Conservation (phyloP, 768 basidiomycete genomes). For the Tephrocybe sp. region DNA sequence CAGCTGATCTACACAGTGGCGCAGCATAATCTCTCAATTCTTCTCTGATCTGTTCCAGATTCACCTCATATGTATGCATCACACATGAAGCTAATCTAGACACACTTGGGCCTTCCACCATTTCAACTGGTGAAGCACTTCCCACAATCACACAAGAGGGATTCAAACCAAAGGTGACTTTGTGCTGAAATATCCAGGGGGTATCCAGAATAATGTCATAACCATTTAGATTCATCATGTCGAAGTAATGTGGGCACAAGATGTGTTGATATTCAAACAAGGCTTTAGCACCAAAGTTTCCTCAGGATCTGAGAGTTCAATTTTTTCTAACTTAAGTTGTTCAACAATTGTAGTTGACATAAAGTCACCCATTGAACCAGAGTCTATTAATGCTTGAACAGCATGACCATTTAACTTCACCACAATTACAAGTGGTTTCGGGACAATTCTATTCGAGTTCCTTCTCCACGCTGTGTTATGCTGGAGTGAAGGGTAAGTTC, state of each 20-base stretch:
- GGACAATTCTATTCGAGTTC: not conserved
- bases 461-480: not conserved
- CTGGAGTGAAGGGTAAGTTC: not conserved
- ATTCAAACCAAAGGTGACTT: not conserved
- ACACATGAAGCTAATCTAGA: conserved; percentile 8
- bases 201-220: conserved; percentile 30
- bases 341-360: not conserved
- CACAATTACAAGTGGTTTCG: not conserved
- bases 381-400: not conserved
- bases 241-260: not conserved
- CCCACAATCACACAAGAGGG: not conserved
- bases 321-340: not conserved
- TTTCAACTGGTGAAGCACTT: not conserved
- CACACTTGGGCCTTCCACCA: conserved; percentile 6
- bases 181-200: conserved; percentile 22
- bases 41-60: conserved; percentile 13
- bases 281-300: not conserved
- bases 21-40: conserved; percentile 14
- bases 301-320: not conserved
- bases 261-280: not conserved
- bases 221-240: not conserved
- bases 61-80: conserved; percentile 6
- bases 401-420: not conserved
- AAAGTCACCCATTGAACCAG: not conserved
- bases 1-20: not conserved